Evolutionary conservation across 345 rosid species (phyloP).

Genomic region (Aethionema arabicum): DNA sequence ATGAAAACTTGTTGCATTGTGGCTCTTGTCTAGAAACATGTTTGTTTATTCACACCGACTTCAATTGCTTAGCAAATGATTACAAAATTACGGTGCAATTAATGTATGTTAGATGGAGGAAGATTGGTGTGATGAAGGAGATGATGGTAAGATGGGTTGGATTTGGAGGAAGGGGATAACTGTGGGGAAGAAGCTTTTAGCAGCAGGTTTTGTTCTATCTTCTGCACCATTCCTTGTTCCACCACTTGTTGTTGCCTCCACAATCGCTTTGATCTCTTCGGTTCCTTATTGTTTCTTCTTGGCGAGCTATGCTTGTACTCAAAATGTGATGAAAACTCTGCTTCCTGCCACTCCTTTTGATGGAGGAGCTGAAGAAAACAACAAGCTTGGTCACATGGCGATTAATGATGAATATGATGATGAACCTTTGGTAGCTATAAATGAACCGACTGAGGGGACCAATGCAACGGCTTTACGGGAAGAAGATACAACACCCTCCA

Average conservation of each 20-base stretch:
- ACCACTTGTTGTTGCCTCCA: constrained; percentile 54
- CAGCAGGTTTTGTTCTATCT: constrained; percentile 49
- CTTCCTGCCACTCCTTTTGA: constrained; percentile 46
- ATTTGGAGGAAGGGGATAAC: constrained; percentile 46
- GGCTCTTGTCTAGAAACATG: too few relatives aligned
- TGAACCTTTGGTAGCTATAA: background rate
- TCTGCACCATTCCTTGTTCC: constrained; percentile 69
- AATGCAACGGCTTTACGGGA: constrained; percentile 20
- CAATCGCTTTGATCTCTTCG: constrained; percentile 54
- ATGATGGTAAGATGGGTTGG: constrained; percentile 45
- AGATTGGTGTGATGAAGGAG: constrained; percentile 4
- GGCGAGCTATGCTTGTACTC: constrained; percentile 67
- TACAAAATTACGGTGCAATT: constrained; percentile 2
- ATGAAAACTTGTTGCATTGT: too few relatives aligned
- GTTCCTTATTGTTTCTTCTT: constrained; percentile 63
- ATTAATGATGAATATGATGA: constrained; percentile 12
- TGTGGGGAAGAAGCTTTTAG: constrained; percentile 59
- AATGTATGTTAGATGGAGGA: background rate
- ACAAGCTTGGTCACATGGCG: constrained; percentile 25
- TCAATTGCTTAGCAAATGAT: too few relatives aligned
- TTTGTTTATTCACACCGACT: too few relatives aligned
- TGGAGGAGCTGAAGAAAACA: constrained; percentile 20
- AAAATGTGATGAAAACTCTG: constrained; percentile 65
- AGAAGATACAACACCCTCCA: constrained; percentile 5
- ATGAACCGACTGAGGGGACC: constrained; percentile 24